Evolutionary conservation across 768 basidiomycete species (phyloP), one percentile per base, ranked within the genome.

Genomic region (Mycena sanguinolenta): DNA sequence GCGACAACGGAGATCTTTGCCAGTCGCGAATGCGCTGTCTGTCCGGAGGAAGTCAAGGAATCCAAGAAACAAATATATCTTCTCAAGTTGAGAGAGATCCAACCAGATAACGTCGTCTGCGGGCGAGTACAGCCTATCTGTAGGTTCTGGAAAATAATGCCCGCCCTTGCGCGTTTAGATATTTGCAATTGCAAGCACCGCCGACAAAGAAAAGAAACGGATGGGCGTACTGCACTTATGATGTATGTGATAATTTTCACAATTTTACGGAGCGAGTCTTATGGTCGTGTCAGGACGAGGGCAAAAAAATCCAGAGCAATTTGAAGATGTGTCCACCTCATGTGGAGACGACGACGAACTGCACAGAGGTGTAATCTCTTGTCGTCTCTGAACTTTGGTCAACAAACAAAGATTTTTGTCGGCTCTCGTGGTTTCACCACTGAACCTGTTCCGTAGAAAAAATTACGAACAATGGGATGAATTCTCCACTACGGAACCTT

Each of bases 41-140:
- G 59, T 23, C 59, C 44, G 30, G 7, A 13, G 7, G n/a, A 30
- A 19, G 46, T 60, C n/a, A n/a, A 6, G 8, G 59, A 49, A 34
- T 28, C 59, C 4, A 13, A 46, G 28, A 30, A 30, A 46, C 12
- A 60, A 23, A 14, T 21, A 16, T 60, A 46, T 44, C 0, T 3
- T 23, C 28, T 44, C 27, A 19, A 14, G 28, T 32, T 17, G 1
- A 27, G 42, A 44, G 58, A 60, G 28, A 28, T 32, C 10, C 42
- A 46, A 30, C 42, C 42, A 21, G 7, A 30, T 21, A 30, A 28
- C 46, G 58, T 60, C n/a, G 58, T 60, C 21, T 60, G 58, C 42
- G 58, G 58, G 58, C 46, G 42, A 28, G 58, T 46, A 42, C 42
- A 28, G 42, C 38, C 30, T 44, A n/a, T n/a, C n/a, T n/a, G n/a